Evolutionary conservation across 129 eudicot genomes (phyloP), one percentile per base, ranked within the genome.

Genomic region (Logfia minima): DNA sequence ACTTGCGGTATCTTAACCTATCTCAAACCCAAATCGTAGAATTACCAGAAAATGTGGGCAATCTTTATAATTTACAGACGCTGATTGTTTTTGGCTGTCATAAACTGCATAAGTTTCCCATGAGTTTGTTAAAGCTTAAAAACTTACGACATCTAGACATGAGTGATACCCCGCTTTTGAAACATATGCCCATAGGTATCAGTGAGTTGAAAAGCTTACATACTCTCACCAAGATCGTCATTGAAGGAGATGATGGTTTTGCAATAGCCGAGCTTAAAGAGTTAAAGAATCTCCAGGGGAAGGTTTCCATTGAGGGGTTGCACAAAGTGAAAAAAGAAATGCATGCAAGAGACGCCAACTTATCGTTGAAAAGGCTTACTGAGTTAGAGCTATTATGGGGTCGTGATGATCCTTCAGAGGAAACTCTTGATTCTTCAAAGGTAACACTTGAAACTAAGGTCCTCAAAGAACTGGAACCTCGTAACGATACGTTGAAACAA

Each of bases 1-100:
- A 29, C 26, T 19, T 71, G 31, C 17, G 76, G n/a, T 53, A 71
- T 71, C 76, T 71, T 53, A 71, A 53, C 31, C 16, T 71, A 71
- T 53, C 76, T 29, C 8, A 8, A 1, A 71, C 64, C 10, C 6
- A n/a, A 71, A 71, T 71, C 65, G 53, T 24, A 29, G 3, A 53
- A 17, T 8, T 71, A 52, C 75, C 64, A 8, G 64, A 52, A 26
- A 51, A 8, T 26, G 14, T 71, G 1, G 9, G 64, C n/a, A 52
- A 29, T 52, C 64, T 70, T n/a, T 71, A 71, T 19, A 71, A 51
- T 14, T 71, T 71, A 3, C 45, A 71, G 9, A 51, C 64, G 8
- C 52, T 71, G 35, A 52, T 71, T 19, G 21, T 52, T 23, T 71
- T 0, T 29, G 17, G 45, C 4, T 71, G 75, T 52, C 3, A 7